These are phyloP conservation scores for Paramecium primaurelia DNA, from an alignment of 73 alveolate species.

Conservation along the genomic window DNA sequence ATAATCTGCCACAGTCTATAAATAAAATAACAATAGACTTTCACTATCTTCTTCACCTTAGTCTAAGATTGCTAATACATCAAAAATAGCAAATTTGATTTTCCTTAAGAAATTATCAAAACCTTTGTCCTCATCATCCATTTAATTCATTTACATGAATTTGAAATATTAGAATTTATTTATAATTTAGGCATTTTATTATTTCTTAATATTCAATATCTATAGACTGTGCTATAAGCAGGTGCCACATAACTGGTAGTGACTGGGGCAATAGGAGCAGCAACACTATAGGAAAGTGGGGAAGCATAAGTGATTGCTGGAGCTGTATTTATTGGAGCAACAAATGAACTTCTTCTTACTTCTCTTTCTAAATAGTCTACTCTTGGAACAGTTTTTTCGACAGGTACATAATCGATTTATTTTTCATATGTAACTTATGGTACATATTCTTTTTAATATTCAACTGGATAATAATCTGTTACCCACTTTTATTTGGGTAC, in stretches of 20 bases:
- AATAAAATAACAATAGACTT: background rate
- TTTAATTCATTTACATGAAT: background rate
- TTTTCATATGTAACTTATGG: constrained; percentile 58
- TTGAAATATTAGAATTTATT: background rate
- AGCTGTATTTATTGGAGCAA: background rate
- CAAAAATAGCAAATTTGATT: background rate
- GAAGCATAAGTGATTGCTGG: background rate
- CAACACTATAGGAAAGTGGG: constrained; percentile 13
- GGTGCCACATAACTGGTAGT: constrained; percentile 44
- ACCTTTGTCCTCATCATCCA: constrained; percentile 11
- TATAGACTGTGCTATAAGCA: constrained; percentile 9
- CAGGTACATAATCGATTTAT: constrained; percentile 56
- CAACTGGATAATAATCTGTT: constrained; percentile 64
- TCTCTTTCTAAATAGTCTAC: constrained; percentile 49
- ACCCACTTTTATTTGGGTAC: constrained; percentile 64
- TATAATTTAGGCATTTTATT: background rate
- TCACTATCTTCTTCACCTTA: constrained; percentile 5
- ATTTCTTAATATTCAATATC: background rate
- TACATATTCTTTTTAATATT: constrained; percentile 48
- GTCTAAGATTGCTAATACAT: background rate
- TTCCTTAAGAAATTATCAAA: background rate
- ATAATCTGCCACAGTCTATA: background rate
- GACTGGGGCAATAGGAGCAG: constrained; percentile 33
- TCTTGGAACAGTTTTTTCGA: constrained; percentile 53
- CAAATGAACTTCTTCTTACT: constrained; percentile 42